These are phyloP conservation scores for Echinosophora koreensis DNA, from an alignment of 306 rosid genomes.

Conservation along the genomic window DNA sequence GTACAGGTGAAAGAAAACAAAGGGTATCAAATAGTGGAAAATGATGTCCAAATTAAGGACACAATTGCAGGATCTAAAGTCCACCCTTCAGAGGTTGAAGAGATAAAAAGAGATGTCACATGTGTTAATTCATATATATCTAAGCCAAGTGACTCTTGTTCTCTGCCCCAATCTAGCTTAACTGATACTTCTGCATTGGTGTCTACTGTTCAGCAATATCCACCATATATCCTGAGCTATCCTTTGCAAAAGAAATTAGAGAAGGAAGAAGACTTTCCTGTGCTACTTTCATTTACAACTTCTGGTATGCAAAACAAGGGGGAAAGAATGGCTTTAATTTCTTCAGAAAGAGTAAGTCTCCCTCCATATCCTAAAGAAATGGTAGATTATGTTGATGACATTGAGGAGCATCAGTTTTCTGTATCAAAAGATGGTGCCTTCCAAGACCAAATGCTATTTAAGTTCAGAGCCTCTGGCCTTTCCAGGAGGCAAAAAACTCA, in stretches of 20 bases:
- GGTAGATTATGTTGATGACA: constrained; percentile 60
- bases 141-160: constrained; percentile 34
- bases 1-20: constrained; percentile 53
- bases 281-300: constrained; percentile 27
- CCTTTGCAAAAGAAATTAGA: constrained; percentile 40
- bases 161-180: constrained; percentile 31
- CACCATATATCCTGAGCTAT: constrained; percentile 40
- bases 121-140: constrained; percentile 40
- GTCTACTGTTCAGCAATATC: constrained; percentile 47
- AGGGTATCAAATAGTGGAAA: constrained; percentile 45
- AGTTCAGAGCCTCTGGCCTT: constrained; percentile 51
- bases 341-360: constrained; percentile 48
- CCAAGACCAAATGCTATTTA: constrained; percentile 65
- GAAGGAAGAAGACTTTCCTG: constrained; percentile 17
- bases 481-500: constrained; percentile 37
- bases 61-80: constrained; percentile 46
- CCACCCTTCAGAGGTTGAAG: constrained; percentile 50
- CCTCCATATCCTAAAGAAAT: constrained; percentile 46
- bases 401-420: constrained; percentile 60
- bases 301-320: constrained; percentile 35
- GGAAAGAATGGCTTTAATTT: constrained; percentile 34
- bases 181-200: constrained; percentile 43
- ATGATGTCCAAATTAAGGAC: constrained; percentile 44
- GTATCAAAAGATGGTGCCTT: constrained; percentile 46
- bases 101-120: constrained; percentile 41